Evolutionary conservation across 192 early-diverging fungal genomes (phyloP).

Genomic region (Thamnidium elegans): DNA sequence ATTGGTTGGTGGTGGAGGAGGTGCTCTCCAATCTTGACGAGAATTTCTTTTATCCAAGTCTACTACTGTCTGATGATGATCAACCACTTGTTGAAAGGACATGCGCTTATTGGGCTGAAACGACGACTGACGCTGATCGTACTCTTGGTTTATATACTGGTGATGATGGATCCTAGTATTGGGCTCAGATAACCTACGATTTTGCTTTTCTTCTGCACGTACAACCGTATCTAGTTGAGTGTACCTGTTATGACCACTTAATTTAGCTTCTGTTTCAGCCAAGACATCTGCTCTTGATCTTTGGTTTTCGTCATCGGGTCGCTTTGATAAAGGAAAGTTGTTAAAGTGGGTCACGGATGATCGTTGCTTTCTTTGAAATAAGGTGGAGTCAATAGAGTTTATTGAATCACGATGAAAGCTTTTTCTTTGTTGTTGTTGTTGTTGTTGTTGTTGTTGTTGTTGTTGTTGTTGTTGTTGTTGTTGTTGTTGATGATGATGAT

Average conservation of each 20-base stretch:
- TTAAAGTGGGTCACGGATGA: conserved; percentile 19
- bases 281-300: conserved; percentile 25
- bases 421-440: background rate
- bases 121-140: background rate
- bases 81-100: background rate
- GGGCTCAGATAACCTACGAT: conserved; percentile 28
- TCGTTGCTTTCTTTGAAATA: conserved; percentile 5
- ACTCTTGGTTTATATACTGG: background rate
- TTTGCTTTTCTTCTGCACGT: conserved; percentile 12
- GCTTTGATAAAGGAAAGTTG: conserved; percentile 11
- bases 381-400: background rate
- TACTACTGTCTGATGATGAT: too few species aligned
- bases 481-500: background rate
- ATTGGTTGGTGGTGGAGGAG: background rate
- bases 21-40: conserved; percentile 3
- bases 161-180: conserved; percentile 15
- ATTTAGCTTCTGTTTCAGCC: conserved; percentile 37
- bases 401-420: background rate
- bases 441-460: background rate
- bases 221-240: background rate
- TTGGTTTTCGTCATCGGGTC: conserved; percentile 6
- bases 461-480: background rate
- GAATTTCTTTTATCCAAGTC: too few species aligned
- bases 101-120: background rate
- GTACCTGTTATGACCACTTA: conserved; percentile 17